These are phyloP conservation scores for Aureobasidium sp. DNA, from an alignment of 2,329 filamentous ascomycete genomes.

Conservation along the genomic window DNA sequence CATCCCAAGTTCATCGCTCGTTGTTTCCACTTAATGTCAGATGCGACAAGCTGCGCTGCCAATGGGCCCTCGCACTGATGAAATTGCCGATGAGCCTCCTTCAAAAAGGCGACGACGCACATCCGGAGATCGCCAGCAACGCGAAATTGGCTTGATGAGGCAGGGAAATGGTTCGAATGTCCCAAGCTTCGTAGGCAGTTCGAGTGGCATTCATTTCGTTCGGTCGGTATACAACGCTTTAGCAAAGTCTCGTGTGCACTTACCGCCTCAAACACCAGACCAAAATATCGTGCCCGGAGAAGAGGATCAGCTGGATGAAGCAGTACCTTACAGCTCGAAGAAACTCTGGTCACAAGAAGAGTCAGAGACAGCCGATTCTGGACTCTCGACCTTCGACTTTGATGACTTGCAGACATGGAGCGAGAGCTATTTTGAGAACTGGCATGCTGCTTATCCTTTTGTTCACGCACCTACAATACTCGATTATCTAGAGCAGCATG, in stretches of 20 bases:
- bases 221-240: slow-evolving; percentile 49
- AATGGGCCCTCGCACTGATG: background rate
- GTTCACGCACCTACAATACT: slow-evolving; percentile 49
- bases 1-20: background rate
- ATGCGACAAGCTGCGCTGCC: background rate
- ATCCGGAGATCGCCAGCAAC: slow-evolving; percentile 20
- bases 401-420: slow-evolving; percentile 34
- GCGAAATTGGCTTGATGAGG: slow-evolving; percentile 47
- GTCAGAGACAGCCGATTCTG: slow-evolving; percentile 33
- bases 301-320: slow-evolving; percentile 44
- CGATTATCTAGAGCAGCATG: slow-evolving; percentile 39
- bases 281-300: slow-evolving; percentile 49
- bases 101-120: background rate
- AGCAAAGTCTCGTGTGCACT: slow-evolving; percentile 17
- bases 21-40: background rate
- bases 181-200: slow-evolving; percentile 51
- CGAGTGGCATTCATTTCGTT: slow-evolving; percentile 55
- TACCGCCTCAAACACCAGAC: slow-evolving; percentile 20
- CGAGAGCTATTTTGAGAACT: slow-evolving; percentile 49
- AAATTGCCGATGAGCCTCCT: background rate
- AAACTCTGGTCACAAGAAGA: slow-evolving; percentile 31
- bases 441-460: slow-evolving; percentile 53
- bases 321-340: slow-evolving; percentile 20
- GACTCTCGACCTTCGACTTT: slow-evolving; percentile 33
- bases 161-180: slow-evolving; percentile 41